Base-by-base conservation (phyloP, 805 yeast species). In the Metschnikowia matae region DNA sequence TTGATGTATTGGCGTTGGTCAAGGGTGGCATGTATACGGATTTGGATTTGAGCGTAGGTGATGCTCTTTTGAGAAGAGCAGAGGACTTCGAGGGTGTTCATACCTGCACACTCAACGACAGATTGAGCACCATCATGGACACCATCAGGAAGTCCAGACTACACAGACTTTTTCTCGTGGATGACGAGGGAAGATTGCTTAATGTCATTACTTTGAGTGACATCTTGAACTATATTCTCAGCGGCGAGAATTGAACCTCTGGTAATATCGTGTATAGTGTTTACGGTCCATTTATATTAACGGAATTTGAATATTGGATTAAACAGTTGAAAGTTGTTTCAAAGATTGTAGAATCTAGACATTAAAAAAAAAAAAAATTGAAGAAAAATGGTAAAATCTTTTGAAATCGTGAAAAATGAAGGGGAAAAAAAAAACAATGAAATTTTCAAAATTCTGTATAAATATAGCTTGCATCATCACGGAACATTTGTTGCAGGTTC, bases 31-130 rank as follows among this genome's bases (percentile, higher is more conserved):
- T 90, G 63, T 90, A 92, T 63, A 86, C 90, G 35, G 98, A 94
- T 67, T 73, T 92, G 54, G 86, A 90, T 37, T 74, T 94, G 58
- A 85, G 92, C 51, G 97, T 94, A 3, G 99, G 99, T 3, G 97
- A 94, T 67, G 98, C 98, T 0, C 74, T 94, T 48, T 82, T 94
- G 83, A 83, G 96, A 68, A 77, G 96, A 63, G 84, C 96, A 3
- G 97, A 91, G 59, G 97, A 94, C 65, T 94, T 92, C 61, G 98
- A 94, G 68, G 99, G 99, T 52, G 98, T 94, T 13, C 89, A 90
- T 69, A 94, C 98, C 0, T 94, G 99, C 69, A 89, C 97, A 0
- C 77, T 83, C 56, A 79, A 83, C 58, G 99, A 94, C 66, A 79
- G 91, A 55, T 73, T 94, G 51, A 85, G 92, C 54, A 89, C 96